Conservation (phyloP, 441 rosid genomes). For the Brassica hybrid region DNA sequence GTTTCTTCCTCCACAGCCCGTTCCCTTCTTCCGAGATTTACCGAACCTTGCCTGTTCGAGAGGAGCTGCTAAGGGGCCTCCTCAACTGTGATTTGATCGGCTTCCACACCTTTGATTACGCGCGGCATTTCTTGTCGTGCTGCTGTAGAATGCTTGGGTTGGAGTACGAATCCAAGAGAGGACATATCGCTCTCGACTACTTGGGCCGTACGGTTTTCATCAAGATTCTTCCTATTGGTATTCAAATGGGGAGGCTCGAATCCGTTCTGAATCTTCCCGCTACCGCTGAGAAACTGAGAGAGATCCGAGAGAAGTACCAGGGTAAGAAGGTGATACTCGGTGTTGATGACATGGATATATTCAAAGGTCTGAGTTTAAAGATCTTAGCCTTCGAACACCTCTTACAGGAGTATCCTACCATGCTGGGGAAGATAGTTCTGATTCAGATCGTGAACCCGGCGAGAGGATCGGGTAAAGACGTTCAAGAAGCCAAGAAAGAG, state of each 20-base stretch:
- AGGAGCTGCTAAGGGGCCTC: slow-evolving; percentile 78
- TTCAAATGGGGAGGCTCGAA: slow-evolving; percentile 91
- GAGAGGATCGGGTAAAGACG: slow-evolving; percentile 87
- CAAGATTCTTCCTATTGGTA: slow-evolving; percentile 85
- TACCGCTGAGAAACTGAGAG: slow-evolving; percentile 69
- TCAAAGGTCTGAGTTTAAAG: slow-evolving; percentile 87
- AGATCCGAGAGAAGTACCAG: slow-evolving; percentile 64
- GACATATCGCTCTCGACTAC: slow-evolving; percentile 91
- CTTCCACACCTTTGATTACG: slow-evolving; percentile 93
- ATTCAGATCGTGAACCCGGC: slow-evolving; percentile 94
- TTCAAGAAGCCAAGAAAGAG: slow-evolving; percentile 78
- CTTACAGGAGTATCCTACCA: slow-evolving; percentile 58
- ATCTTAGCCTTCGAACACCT: slow-evolving; percentile 79
- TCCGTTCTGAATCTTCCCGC: slow-evolving; percentile 76
- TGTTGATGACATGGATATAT: slow-evolving; percentile 93
- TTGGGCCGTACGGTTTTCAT: slow-evolving; percentile 87
- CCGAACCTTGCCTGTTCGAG: slow-evolving; percentile 81
- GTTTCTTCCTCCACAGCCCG: slow-evolving; percentile 94
- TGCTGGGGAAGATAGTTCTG: slow-evolving; percentile 75
- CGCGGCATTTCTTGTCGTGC: slow-evolving; percentile 92
- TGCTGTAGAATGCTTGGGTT: slow-evolving; percentile 96
- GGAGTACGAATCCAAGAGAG: slow-evolving; percentile 90
- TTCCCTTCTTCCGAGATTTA: slow-evolving; percentile 94
- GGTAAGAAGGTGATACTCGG: slow-evolving; percentile 79
- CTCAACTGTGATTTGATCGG: slow-evolving; percentile 88